Conservation (phyloP, 768 basidiomycete species). For the Cyclocybe aegerita region DNA sequence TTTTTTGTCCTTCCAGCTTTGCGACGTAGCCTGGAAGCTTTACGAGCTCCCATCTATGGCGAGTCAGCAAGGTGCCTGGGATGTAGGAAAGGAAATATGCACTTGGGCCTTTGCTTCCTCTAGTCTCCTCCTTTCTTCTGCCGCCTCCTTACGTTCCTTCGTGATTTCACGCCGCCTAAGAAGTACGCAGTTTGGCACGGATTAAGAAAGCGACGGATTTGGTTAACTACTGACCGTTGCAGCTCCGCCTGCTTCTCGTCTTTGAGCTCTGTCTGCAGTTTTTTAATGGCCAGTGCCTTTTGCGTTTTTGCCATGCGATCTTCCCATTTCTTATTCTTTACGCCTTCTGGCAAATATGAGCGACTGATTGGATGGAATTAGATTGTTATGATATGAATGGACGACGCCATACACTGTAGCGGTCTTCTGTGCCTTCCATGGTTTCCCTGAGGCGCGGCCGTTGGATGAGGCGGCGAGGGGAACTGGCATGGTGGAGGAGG, state of each 20-base stretch:
- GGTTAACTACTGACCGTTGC: constrained; percentile 42
- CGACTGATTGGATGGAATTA: constrained; percentile 44
- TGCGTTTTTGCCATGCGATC: constrained; percentile 69
- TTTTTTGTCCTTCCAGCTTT: constrained; percentile 79
- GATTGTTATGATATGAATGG: neutral
- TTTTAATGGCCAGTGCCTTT: constrained; percentile 68
- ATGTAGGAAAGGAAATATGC: constrained; percentile 9
- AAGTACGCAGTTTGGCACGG: constrained; percentile 3
- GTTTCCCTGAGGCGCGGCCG: constrained; percentile 69
- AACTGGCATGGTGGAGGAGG: constrained; percentile 21
- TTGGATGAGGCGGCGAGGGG: constrained; percentile 56
- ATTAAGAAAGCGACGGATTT: neutral
- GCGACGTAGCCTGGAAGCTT: constrained; percentile 69
- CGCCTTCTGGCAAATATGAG: constrained; percentile 61
- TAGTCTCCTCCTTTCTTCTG: constrained; percentile 67
- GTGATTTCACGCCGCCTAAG: constrained; percentile 62
- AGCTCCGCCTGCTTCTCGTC: constrained; percentile 74
- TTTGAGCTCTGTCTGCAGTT: constrained; percentile 69
- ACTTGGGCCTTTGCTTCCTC: constrained; percentile 70
- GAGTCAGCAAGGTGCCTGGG: constrained; percentile 4
- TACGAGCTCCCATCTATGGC: constrained; percentile 77
- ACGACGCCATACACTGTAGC: constrained; percentile 45
- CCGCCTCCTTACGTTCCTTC: constrained; percentile 66
- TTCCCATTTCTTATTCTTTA: constrained; percentile 67
- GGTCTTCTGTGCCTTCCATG: constrained; percentile 57